phyloP scores from a whole-genome alignment of 305 asterid genomes.

The Fraxinus greggii region DNA sequence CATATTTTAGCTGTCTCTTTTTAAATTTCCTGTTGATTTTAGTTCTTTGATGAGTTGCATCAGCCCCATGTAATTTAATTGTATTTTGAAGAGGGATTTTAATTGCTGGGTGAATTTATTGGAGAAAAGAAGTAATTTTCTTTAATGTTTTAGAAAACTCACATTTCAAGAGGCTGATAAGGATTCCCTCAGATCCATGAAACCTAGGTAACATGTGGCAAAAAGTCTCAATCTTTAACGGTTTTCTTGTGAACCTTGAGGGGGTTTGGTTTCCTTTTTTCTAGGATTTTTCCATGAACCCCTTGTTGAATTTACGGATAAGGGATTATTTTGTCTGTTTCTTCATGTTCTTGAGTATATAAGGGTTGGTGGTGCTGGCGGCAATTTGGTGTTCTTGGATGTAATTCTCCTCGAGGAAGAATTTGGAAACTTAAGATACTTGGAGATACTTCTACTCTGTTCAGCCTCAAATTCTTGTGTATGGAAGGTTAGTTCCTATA shows the following conservation, averaged over 20 bases:
- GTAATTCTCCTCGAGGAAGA: constrained; percentile 24
- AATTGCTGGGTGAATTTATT: constrained; percentile 32
- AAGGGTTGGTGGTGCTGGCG: constrained; percentile 50
- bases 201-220: constrained; percentile 62
- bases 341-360: constrained; percentile 36
- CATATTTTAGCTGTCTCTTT: constrained; percentile 20
- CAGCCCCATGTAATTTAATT: constrained; percentile 18
- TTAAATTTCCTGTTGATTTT: constrained; percentile 12
- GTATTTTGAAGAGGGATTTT: constrained; percentile 32
- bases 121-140: constrained; percentile 8
- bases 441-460: constrained; percentile 1
- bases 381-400: constrained; percentile 36
- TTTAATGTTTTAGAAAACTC: constrained; percentile 12
- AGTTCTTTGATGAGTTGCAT: constrained; percentile 27
- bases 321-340: constrained; percentile 53
- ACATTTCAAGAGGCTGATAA: constrained; percentile 46
- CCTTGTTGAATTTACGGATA: constrained; percentile 43
- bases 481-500: constrained; percentile 36
- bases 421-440: constrained; percentile 22
- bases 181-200: constrained; percentile 73
- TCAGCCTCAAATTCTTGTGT: constrained; percentile 14
- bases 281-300: constrained; percentile 35
- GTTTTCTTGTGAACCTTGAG: constrained; percentile 65
- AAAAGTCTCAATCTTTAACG: constrained; percentile 48
- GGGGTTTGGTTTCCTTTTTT: constrained; percentile 33